Evolutionary conservation across 2,329 filamentous ascomycete species (phyloP).

Genomic region (Celoporthe dispersa): DNA sequence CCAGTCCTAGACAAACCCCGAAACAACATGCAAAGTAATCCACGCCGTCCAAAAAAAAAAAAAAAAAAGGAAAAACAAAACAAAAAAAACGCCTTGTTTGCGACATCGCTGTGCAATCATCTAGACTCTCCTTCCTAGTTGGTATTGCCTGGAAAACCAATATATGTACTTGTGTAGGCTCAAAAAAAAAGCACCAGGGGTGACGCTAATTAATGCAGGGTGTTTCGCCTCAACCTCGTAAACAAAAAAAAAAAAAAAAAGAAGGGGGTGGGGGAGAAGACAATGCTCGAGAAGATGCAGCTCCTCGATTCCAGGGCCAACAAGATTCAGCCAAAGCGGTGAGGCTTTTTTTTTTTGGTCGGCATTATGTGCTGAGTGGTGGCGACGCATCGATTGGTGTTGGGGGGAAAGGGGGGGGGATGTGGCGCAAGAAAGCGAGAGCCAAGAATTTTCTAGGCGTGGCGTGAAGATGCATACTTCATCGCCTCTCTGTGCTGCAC

Average conservation of each 20-base stretch:
- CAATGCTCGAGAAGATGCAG: not conserved
- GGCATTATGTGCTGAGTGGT: not conserved
- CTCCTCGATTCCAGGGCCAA: not conserved
- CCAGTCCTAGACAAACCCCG: not conserved
- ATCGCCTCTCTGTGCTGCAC: not conserved
- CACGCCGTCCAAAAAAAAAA: slow-evolving; percentile 12
- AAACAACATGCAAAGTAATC: slow-evolving; percentile 13
- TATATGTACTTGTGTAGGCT: slow-evolving; percentile 9
- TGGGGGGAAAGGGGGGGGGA: no score
- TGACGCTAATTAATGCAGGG: slow-evolving; percentile 6
- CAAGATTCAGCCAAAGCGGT: not conserved
- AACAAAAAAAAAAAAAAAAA: not conserved
- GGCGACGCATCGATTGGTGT: slow-evolving; percentile 8
- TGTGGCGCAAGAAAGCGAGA: no score
- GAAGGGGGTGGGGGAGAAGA: not conserved
- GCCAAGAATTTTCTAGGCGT: not conserved
- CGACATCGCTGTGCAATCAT: slow-evolving; percentile 25
- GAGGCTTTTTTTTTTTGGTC: not conserved
- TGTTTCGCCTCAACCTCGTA: not conserved
- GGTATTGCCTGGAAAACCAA: slow-evolving; percentile 16
- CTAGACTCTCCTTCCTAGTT: slow-evolving; percentile 19
- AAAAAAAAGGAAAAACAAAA: not conserved
- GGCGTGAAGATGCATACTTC: not conserved
- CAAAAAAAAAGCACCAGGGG: slow-evolving; percentile 11
- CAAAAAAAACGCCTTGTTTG: slow-evolving; percentile 25